Evolutionary conservation across 2,329 filamentous ascomycete genomes (phyloP).

Genomic region (Alternaria panax): DNA sequence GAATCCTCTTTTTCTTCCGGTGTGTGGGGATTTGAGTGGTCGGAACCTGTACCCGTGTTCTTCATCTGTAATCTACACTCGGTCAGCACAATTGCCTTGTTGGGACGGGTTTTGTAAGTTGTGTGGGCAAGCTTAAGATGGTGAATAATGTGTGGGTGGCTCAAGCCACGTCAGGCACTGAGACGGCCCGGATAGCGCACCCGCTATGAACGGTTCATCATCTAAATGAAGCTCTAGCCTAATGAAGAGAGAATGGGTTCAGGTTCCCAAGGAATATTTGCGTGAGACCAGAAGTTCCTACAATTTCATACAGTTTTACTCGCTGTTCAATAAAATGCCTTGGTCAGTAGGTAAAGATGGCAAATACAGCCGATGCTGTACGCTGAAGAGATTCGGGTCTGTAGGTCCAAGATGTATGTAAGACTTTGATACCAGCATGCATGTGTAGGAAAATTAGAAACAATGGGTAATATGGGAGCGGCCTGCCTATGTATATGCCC

Average conservation of each 20-base stretch:
- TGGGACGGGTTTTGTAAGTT: not conserved
- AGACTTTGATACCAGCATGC: not conserved
- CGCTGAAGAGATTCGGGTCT: not conserved
- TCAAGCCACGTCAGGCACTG: not conserved
- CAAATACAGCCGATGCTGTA: not conserved
- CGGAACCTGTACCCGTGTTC: slow-evolving; percentile 18
- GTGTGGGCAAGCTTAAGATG: not conserved
- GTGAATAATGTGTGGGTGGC: not conserved
- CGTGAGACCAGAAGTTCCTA: not conserved
- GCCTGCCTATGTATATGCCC: not conserved
- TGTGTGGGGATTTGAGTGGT: not conserved
- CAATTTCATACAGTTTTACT: not conserved
- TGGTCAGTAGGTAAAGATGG: not conserved
- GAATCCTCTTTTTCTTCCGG: not conserved
- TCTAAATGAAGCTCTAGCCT: not conserved
- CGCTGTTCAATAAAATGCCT: not conserved
- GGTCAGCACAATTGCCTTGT: slow-evolving; percentile 7
- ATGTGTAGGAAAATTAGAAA: not conserved
- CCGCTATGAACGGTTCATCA: not conserved
- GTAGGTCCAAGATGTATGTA: not conserved
- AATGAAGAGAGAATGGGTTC: not conserved
- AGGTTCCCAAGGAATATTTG: not conserved
- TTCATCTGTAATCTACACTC: slow-evolving; percentile 14
- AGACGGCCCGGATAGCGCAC: not conserved
- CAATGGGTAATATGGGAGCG: not conserved